phyloP scores from a whole-genome alignment of 2,329 filamentous ascomycete species.

The Neurospora crassa region DNA sequence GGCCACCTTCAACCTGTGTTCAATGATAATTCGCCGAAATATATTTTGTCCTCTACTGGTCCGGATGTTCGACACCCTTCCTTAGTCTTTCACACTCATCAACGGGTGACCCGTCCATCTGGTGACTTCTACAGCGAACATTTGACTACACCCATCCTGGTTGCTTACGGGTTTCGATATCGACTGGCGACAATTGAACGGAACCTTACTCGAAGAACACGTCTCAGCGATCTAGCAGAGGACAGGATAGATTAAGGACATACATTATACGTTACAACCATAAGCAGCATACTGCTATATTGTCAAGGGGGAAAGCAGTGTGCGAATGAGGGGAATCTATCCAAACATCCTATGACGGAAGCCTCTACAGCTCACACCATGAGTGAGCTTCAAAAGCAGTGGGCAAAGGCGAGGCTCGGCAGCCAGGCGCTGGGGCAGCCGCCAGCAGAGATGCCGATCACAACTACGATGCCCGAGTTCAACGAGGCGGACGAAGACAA shows the following conservation, averaged over 20 bases:
- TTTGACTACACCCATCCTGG: background rate
- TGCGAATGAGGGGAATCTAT: background rate
- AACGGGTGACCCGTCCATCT: background rate
- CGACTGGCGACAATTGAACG: background rate
- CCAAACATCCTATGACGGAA: slow-evolving; percentile 3
- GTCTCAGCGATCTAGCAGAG: background rate
- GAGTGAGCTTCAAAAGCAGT: slow-evolving; percentile 25
- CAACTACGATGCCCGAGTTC: slow-evolving; percentile 7
- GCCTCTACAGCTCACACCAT: slow-evolving; percentile 12
- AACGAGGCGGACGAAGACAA: slow-evolving; percentile 26
- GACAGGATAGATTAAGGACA: background rate
- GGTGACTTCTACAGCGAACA: background rate
- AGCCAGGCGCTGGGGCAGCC: slow-evolving; percentile 8
- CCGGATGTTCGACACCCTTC: background rate
- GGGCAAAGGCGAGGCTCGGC: slow-evolving; percentile 21
- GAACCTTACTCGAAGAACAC: background rate
- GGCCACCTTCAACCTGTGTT: background rate
- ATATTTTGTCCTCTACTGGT: background rate
- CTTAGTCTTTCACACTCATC: background rate
- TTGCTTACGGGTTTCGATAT: background rate
- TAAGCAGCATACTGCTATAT: background rate
- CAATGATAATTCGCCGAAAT: background rate
- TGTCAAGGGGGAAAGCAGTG: background rate
- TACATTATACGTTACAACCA: background rate
- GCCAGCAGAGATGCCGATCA: background rate